phyloP scores from a whole-genome alignment of 768 basidiomycete species.

The Leccinum pellstonianum region DNA sequence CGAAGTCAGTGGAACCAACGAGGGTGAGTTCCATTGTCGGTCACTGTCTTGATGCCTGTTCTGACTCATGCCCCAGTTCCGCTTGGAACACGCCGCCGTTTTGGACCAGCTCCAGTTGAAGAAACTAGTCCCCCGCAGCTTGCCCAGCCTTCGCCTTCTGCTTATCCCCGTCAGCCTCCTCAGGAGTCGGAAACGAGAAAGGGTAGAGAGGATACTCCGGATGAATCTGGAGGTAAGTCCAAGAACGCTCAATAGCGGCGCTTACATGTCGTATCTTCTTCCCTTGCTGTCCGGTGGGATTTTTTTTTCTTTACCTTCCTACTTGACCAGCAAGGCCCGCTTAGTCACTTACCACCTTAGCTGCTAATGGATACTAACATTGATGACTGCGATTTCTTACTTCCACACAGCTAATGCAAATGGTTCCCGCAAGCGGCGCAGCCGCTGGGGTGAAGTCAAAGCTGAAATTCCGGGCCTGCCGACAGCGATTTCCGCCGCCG shows the following conservation, averaged over 20 bases:
- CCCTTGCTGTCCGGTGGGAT: slow-evolving; percentile 36
- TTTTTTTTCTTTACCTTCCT: slow-evolving; percentile 22
- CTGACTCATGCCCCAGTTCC: slow-evolving; percentile 52
- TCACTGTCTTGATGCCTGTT: slow-evolving; percentile 8
- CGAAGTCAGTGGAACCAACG: slow-evolving; percentile 91
- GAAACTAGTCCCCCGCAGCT: slow-evolving; percentile 81
- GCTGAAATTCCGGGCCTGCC: slow-evolving; percentile 90
- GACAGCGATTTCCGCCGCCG: slow-evolving; percentile 88
- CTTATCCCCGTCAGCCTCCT: slow-evolving; percentile 67
- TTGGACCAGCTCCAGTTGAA: slow-evolving; percentile 84
- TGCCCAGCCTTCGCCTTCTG: slow-evolving; percentile 84
- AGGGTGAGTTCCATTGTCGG: slow-evolving; percentile 53
- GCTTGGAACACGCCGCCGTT: slow-evolving; percentile 84
- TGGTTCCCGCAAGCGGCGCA: slow-evolving; percentile 90
- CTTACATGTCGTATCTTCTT: slow-evolving; percentile 39
- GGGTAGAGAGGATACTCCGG: slow-evolving; percentile 68
- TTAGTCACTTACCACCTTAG: slow-evolving; percentile 36
- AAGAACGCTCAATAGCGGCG: slow-evolving; percentile 34
- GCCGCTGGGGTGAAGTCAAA: slow-evolving; percentile 96
- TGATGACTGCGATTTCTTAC: slow-evolving; percentile 41
- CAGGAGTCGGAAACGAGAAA: slow-evolving; percentile 59
- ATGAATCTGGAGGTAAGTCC: slow-evolving; percentile 76
- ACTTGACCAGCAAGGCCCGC: slow-evolving; percentile 30
- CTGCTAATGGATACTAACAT: slow-evolving; percentile 57
- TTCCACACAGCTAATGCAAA: slow-evolving; percentile 70